phyloP scores from a whole-genome alignment of 257 asterid species.

The Datura wrightii region DNA sequence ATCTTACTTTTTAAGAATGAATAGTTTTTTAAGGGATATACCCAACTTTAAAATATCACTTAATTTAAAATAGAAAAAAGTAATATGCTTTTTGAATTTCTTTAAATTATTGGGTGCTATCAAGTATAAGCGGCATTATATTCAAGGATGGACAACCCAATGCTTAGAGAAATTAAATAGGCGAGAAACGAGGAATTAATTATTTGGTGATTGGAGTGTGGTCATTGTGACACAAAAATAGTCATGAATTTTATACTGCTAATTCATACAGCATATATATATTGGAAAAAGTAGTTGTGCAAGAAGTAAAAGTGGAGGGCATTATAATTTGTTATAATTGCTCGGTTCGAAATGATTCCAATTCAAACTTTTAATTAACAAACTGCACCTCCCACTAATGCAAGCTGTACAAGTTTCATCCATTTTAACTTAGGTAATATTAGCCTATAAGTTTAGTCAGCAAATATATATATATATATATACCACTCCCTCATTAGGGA shows the following conservation, averaged over 20 bases:
- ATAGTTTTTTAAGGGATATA: too few species aligned
- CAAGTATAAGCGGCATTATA: too few species aligned
- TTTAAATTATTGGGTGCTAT: not conserved
- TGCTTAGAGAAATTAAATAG: not conserved
- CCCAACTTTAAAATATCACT: too few species aligned
- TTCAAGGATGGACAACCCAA: not conserved
- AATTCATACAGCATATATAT: not conserved
- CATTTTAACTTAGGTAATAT: not conserved
- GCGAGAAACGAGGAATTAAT: not conserved
- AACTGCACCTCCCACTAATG: constrained; percentile 12
- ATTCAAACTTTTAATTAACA: not conserved
- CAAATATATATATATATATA: not conserved
- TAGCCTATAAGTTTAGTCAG: not conserved
- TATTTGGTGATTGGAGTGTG: too few species aligned
- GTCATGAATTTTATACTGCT: not conserved
- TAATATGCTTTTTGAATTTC: not conserved
- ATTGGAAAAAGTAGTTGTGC: not conserved
- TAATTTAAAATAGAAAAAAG: too few species aligned
- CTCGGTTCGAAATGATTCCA: not conserved
- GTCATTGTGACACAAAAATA: not conserved
- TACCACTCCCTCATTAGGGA: too few species aligned
- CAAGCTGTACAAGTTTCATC: not conserved
- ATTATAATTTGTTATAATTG: not conserved
- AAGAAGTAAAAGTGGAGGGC: not conserved
- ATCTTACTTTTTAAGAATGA: too few species aligned